phyloP scores from a whole-genome alignment of 108 stramenopile species.

The Nitzschia putrida region DNA sequence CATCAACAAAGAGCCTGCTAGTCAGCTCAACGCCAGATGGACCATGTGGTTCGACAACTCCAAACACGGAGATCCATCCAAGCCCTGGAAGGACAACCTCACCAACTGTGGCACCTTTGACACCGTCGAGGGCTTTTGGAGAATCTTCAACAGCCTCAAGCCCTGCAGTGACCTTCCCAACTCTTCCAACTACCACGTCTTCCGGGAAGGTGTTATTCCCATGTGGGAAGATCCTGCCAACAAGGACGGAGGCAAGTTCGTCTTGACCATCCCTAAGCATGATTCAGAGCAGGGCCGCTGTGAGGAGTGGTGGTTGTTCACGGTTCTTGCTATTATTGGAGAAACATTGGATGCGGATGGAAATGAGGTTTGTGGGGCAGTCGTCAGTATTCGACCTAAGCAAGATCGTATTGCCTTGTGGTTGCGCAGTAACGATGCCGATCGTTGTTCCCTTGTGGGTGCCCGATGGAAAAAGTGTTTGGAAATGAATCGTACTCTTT shows the following conservation, averaged over 20 bases:
- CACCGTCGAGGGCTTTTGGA: constrained; percentile 90
- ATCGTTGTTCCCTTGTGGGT: constrained; percentile 65
- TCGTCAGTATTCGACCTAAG: constrained; percentile 79
- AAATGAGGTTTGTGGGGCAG: constrained; percentile 86
- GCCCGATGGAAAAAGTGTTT: constrained; percentile 83
- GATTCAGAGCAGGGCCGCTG: constrained; percentile 56
- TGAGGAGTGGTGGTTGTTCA: constrained; percentile 85
- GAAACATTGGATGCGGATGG: constrained; percentile 84
- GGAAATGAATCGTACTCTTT: constrained; percentile 68
- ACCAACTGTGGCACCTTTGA: constrained; percentile 82
- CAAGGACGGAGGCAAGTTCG: constrained; percentile 84
- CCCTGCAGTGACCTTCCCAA: constrained; percentile 63
- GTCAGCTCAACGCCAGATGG: constrained; percentile 73
- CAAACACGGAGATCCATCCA: constrained; percentile 66
- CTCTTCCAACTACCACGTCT: constrained; percentile 88
- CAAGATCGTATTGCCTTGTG: constrained; percentile 90
- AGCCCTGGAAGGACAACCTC: constrained; percentile 89
- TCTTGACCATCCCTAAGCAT: constrained; percentile 78
- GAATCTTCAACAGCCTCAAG: constrained; percentile 87
- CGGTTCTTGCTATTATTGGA: constrained; percentile 84
- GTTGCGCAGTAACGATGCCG: constrained; percentile 74
- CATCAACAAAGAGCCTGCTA: constrained; percentile 2
- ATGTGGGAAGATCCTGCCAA: constrained; percentile 94
- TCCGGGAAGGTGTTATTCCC: constrained; percentile 86
- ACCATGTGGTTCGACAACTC: constrained; percentile 94